Percentiles rank a stretch among this genome's conserved stretches.
These are phyloP conservation scores for Westerdykella ornata DNA, from an alignment of 2,329 filamentous ascomycete species.

Conservation along the genomic window DNA sequence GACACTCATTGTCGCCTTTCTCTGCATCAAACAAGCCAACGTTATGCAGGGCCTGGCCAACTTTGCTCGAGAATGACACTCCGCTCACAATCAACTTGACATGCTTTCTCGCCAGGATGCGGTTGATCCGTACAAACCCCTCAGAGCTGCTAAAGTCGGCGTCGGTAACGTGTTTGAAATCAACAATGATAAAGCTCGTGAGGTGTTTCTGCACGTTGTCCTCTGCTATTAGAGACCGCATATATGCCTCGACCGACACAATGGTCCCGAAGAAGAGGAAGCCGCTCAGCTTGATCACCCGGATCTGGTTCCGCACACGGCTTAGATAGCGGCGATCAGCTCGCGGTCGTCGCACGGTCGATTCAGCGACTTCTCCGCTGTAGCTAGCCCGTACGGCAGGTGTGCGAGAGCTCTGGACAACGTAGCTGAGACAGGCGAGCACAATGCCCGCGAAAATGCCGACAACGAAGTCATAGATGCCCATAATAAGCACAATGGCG, in stretches of 20 bases:
- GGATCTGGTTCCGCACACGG: slow-evolving; percentile 79
- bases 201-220: slow-evolving; percentile 69
- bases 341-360: slow-evolving; percentile 85
- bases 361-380: slow-evolving; percentile 79
- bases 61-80: slow-evolving; percentile 64
- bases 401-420: slow-evolving; percentile 83
- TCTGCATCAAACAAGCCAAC: slow-evolving; percentile 74
- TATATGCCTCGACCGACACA: slow-evolving; percentile 85
- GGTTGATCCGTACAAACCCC: slow-evolving; percentile 86
- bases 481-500: slow-evolving; percentile 90
- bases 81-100: slow-evolving; percentile 80
- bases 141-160: slow-evolving; percentile 95
- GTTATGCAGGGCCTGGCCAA: slow-evolving; percentile 72
- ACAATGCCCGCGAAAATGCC: slow-evolving; percentile 90
- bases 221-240: slow-evolving; percentile 74
- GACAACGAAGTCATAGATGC: slow-evolving; percentile 90
- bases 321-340: slow-evolving; percentile 81
- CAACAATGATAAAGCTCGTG: slow-evolving; percentile 83
- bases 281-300: slow-evolving; percentile 83
- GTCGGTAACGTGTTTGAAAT: slow-evolving; percentile 82
- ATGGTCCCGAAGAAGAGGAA: slow-evolving; percentile 99
- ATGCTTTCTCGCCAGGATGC: slow-evolving; percentile 68
- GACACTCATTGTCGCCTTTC: slow-evolving; percentile 54
- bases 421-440: slow-evolving; percentile 82
- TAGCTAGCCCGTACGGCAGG: slow-evolving; percentile 88